phyloP scores from a whole-genome alignment of 768 basidiomycete genomes.

The Suillus paluster region DNA sequence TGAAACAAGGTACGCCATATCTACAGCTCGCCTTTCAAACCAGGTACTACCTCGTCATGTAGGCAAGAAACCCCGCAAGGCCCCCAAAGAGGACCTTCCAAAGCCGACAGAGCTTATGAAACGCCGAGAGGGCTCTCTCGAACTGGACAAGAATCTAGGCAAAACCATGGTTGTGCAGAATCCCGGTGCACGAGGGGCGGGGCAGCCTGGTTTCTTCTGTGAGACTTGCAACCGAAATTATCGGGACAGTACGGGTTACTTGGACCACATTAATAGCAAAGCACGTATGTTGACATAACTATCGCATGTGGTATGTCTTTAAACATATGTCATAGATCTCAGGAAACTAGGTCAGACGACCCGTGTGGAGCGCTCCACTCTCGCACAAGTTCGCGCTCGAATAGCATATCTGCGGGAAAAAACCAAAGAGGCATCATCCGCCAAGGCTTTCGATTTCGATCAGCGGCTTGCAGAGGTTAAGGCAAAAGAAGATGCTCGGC shows the following conservation, averaged over 20 bases:
- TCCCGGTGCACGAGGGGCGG: slow-evolving; percentile 79
- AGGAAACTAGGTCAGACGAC: slow-evolving; percentile 96
- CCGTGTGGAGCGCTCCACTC: slow-evolving; percentile 84
- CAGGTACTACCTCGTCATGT: slow-evolving; percentile 8
- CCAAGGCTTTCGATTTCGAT: slow-evolving; percentile 96
- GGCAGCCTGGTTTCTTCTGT: slow-evolving; percentile 94
- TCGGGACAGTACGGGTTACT: slow-evolving; percentile 92
- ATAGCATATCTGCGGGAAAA: slow-evolving; percentile 88
- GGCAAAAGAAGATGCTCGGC: slow-evolving; percentile 66
- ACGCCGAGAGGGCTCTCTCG: slow-evolving; percentile 80
- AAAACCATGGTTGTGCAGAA: slow-evolving; percentile 96
- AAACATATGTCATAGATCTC: slow-evolving; percentile 69
- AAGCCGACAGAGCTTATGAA: slow-evolving; percentile 95
- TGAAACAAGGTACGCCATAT: slow-evolving; percentile 71
- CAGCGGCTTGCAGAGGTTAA: slow-evolving; percentile 83
- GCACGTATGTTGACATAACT: slow-evolving; percentile 66
- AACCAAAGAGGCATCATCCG: slow-evolving; percentile 79
- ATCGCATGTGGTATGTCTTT: slow-evolving; percentile 6
- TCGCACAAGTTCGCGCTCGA: slow-evolving; percentile 89
- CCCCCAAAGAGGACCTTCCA: slow-evolving; percentile 73
- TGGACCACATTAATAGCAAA: slow-evolving; percentile 96
- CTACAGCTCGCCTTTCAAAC: not conserved
- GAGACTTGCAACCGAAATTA: slow-evolving; percentile 90
- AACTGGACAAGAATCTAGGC: slow-evolving; percentile 91
- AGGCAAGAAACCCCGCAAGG: slow-evolving; percentile 85